Evolutionary conservation across 257 asterid species (phyloP).

Genomic region (Penstemon barbatus): DNA sequence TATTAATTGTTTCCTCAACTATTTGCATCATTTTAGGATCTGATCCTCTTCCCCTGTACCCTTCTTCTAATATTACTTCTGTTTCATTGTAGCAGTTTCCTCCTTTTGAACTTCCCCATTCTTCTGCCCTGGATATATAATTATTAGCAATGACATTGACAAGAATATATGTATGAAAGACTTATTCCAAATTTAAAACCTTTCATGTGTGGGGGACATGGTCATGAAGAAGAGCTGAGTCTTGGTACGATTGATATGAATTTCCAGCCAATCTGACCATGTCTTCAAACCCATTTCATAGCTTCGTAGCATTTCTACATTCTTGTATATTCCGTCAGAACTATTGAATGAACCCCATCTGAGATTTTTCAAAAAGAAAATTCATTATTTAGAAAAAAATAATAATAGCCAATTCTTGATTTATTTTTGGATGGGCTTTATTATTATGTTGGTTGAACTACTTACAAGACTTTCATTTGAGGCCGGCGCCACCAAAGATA

Average conservation of each 20-base stretch:
- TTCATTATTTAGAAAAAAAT: too few species aligned
- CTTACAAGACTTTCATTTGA: constrained; percentile 68
- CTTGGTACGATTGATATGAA: constrained; percentile 68
- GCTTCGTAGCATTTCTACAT: constrained; percentile 71
- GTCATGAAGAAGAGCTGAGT: constrained; percentile 69
- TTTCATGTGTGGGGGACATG: constrained; percentile 86
- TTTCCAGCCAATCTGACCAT: constrained; percentile 91
- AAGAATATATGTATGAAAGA: background rate
- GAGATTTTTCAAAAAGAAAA: background rate
- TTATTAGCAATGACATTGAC: background rate
- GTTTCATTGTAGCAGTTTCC: constrained; percentile 64
- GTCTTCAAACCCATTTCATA: constrained; percentile 82
- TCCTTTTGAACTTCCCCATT: constrained; percentile 59
- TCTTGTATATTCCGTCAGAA: constrained; percentile 65
- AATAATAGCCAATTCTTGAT: too few species aligned
- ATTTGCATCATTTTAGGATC: constrained; percentile 75
- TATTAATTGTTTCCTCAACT: constrained; percentile 53
- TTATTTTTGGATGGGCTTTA: too few species aligned
- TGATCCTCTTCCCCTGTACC: constrained; percentile 63
- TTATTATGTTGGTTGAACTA: too few species aligned
- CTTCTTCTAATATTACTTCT: constrained; percentile 47
- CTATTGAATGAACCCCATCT: constrained; percentile 82
- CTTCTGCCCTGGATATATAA: constrained; percentile 61
- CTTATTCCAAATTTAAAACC: constrained; percentile 26
- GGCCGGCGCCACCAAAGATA: constrained; percentile 92